These are phyloP conservation scores for Penicillium cosmopolitanum DNA, from an alignment of 495 filamentous ascomycete genomes.

Conservation along the genomic window DNA sequence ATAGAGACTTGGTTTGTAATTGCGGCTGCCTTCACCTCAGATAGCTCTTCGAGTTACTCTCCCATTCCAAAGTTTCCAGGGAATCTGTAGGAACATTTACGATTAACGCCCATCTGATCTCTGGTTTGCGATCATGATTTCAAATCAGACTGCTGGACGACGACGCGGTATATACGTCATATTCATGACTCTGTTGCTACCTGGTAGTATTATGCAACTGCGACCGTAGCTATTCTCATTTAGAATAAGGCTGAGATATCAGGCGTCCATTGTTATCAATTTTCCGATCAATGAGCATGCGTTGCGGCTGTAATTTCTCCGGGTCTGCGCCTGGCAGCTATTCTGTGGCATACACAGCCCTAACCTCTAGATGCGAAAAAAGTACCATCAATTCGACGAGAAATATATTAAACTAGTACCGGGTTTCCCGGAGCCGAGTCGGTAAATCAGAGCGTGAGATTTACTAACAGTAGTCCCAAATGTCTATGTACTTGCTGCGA, in stretches of 20 bases:
- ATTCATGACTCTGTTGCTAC: not conserved
- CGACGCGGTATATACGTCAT: not conserved
- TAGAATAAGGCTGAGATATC: not conserved
- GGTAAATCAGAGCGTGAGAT: too few relatives aligned
- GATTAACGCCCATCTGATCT: not conserved
- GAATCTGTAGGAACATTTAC: too few relatives aligned
- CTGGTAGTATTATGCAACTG: not conserved
- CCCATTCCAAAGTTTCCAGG: too few relatives aligned
- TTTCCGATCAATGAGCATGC: not conserved
- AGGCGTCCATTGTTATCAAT: not conserved
- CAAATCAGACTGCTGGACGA: not conserved
- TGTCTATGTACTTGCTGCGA: too few relatives aligned
- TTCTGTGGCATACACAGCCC: not conserved
- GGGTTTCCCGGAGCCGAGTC: too few relatives aligned
- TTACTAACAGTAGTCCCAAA: too few relatives aligned
- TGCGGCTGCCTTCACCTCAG: not conserved
- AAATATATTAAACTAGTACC: too few relatives aligned
- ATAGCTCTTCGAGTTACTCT: not conserved
- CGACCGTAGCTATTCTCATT: not conserved
- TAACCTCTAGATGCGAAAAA: not conserved
- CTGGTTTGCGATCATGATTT: not conserved
- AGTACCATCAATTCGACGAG: too few relatives aligned
- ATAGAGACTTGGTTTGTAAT: not conserved
- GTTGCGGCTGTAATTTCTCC: slow-evolving; percentile 1
- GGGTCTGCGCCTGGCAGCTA: not conserved